A percentile compares a stretch with the other conserved stretches of the same genome.
Evolutionary conservation across 1,284 basidiomycete genomes (phyloP).

Genomic region (Trametes pubescens): DNA sequence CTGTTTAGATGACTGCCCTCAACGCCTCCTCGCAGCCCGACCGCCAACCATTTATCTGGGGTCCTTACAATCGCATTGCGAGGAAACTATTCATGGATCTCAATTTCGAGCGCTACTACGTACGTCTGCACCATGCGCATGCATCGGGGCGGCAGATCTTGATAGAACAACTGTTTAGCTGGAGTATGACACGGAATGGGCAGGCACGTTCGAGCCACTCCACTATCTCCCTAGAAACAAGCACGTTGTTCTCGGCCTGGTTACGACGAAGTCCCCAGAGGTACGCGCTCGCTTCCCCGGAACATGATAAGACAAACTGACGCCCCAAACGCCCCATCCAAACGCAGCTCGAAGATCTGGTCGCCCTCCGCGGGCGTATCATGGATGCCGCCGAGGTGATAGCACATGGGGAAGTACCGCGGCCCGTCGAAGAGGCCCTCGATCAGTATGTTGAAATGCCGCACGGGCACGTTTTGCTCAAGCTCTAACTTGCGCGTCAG

Average conservation of each 20-base stretch:
- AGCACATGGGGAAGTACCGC: conserved; percentile 55
- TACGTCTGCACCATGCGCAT: conserved; percentile 39
- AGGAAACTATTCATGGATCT: conserved; percentile 70
- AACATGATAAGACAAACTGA: not conserved
- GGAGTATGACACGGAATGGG: conserved; percentile 78
- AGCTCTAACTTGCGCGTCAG: conserved; percentile 41
- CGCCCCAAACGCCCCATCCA: not conserved
- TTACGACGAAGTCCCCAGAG: conserved; percentile 64
- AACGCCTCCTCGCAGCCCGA: conserved; percentile 30
- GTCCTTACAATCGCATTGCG: conserved; percentile 77
- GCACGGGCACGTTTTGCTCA: not conserved
- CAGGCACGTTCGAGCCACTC: conserved; percentile 73
- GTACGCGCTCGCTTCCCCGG: not conserved
- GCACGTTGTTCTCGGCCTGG: conserved; percentile 72
- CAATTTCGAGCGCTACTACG: conserved; percentile 77
- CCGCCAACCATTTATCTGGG: conserved; percentile 71
- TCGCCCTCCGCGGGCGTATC: conserved; percentile 63
- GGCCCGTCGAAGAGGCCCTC: conserved; percentile 59
- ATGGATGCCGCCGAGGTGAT: conserved; percentile 68
- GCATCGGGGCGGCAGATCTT: not conserved
- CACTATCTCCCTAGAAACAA: conserved; percentile 71
- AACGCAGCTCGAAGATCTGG: conserved; percentile 62
- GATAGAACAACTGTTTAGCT: conserved; percentile 47
- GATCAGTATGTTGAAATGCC: conserved; percentile 54
- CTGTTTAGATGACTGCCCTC: not conserved